Evolutionary conservation across 805 yeast species (phyloP), one percentile per base, ranked within the genome.

Genomic region (Starmera pachycereana): DNA sequence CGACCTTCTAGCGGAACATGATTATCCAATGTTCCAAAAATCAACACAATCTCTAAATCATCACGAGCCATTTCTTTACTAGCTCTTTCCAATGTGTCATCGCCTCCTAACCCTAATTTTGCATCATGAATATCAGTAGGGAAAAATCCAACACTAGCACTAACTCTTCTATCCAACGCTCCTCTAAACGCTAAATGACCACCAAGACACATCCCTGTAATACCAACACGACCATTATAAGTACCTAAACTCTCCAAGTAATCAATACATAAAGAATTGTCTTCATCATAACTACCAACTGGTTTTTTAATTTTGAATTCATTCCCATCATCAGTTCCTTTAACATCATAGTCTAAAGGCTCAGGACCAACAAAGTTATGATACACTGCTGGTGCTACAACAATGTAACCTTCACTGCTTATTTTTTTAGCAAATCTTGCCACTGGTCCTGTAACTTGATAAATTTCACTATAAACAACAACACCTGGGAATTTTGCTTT

Each of bases 161-260:
- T 62, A 35, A 83, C 75, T 42, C 86, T 61, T 31, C 69, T 64
- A 52, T 82, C 86, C 47, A 81, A 65, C 3, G 80, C 77, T 3
- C 83, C 77, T 48, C 94, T 66, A 62, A 71, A 81, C 1, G 92
- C 90, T 50, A 82, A 63, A 55, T 83, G 92, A 1, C 92, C 94
- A 16, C 92, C 92, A 31, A 83, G 71, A 57, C 94, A 84, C 92
- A 84, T 84, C 14, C 92, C 94, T 3, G 90, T 81, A 35, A 88
- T 80, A 31, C 92, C 92, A 48, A 81, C 72, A 42, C 69, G 73
- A 33, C 89, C 89, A 46, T 72, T 77, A 56, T 82, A 82, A 10
- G 86, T 80, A 1, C 69, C 63, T 46, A 83, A 65, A 2, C 70
- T 50, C 37, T 58, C 58, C 41, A 83, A 65, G 52, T 81, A 76